Evolutionary conservation across 225 moss, liverwort and hornwort genomes (phyloP), one percentile per base, ranked within the genome.

Genomic region (Ulota crispa): DNA sequence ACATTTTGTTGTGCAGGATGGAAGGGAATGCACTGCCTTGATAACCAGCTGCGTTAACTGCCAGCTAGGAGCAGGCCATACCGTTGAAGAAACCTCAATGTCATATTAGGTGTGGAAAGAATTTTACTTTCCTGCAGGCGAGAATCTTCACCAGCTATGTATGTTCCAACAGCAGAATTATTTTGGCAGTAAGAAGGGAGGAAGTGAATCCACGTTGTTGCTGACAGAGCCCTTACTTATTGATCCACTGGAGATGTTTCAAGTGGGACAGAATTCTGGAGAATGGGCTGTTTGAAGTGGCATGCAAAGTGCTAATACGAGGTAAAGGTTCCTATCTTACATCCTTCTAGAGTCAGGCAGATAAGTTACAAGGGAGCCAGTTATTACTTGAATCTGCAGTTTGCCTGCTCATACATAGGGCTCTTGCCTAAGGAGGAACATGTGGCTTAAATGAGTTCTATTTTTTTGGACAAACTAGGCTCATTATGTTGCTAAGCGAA

Each of bases 1-100:
- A 19, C 94, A 91, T 83, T 96, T 94, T 23, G 84, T 81, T 75
- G 82, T 89, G 50, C 83, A 84, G 60, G 90, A 85, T 81, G 87
- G 88, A 64, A 89, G 81, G 79, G 78, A 83, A 72, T 91, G 91
- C 81, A 76, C 83, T 83, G 78, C 91, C 28, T 53, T 64, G 36
- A 70, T 56, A 8, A 16, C 78, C 39, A 50, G 78, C 78, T 89
- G 91, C 76, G 50, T 68, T 27, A 76, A 53, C 45, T 89, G 87
- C 71, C 57, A 85, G 70, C 54, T 28, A 36, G 31, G 78, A 41
- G 54, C 72, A 41, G 15, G 43, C 20, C 50, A 16, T 45, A 16
- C 56, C 18, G 24, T 34, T 56, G 43, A 63, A 64, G 31, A 63
- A 56, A 18, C 20, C 32, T 63, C 70, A 70, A 43, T 32, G 32